Conservation (phyloP, 495 filamentous ascomycete species). For the Xeromyces bisporus region DNA sequence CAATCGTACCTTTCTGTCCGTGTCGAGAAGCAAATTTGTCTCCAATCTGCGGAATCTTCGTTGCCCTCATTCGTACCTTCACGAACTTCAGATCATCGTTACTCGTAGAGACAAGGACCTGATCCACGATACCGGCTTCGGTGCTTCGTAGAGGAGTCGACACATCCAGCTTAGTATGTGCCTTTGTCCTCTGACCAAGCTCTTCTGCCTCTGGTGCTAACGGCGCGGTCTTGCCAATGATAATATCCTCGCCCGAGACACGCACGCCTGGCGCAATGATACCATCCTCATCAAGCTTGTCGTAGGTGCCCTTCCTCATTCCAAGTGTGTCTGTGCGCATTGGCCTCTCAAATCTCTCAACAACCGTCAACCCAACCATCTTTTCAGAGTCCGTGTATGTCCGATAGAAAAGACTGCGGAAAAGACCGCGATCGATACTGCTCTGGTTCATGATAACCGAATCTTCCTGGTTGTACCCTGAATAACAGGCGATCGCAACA, state of each 20-base stretch:
- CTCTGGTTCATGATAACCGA: conserved; percentile 99
- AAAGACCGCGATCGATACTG: conserved; percentile 90
- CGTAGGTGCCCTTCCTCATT: conserved; percentile 90
- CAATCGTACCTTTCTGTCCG: conserved; percentile 97
- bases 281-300: conserved; percentile 93
- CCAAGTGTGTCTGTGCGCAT: conserved; percentile 71
- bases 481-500: conserved; percentile 92
- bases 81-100: conserved; percentile 83
- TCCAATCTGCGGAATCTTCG: conserved; percentile 94
- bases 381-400: conserved; percentile 95
- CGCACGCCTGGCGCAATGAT: conserved; percentile 83
- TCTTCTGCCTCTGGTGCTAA: conserved; percentile 85
- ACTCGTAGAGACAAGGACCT: conserved; percentile 71
- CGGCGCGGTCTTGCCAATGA: conserved; percentile 95
- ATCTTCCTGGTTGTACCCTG: conserved; percentile 99
- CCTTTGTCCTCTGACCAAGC: conserved; percentile 74
- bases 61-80: conserved; percentile 92
- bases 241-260: conserved; percentile 94
- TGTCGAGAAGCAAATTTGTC: conserved; percentile 99
- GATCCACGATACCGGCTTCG: conserved; percentile 90
- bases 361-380: conserved; percentile 69
- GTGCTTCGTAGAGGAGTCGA: conserved; percentile 89
- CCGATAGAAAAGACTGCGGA: conserved; percentile 95
- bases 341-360: conserved; percentile 91
- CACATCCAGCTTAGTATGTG: conserved; percentile 84